These are phyloP conservation scores for Acacia melanoxylon DNA, from an alignment of 306 rosid species.

Conservation along the genomic window DNA sequence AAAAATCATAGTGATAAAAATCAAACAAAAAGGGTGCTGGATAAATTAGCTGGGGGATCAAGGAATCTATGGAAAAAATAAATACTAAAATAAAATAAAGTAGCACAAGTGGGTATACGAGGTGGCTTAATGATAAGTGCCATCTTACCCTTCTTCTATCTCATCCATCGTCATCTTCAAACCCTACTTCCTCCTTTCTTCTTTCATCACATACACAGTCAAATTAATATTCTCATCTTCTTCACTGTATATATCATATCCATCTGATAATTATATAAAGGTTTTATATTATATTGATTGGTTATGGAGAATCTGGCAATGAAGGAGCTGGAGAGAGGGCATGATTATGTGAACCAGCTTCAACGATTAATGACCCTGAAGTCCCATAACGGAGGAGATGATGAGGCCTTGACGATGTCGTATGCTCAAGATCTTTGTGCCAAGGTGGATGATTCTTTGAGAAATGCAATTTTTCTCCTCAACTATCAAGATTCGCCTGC, in stretches of 20 bases:
- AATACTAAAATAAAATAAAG: too few relatives aligned
- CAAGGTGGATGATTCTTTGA: constrained; percentile 42
- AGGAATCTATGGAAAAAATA: too few relatives aligned
- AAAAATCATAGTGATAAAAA: too few relatives aligned
- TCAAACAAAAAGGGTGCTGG: too few relatives aligned
- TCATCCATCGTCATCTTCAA: neutral
- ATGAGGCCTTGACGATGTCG: neutral
- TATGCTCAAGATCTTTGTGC: constrained; percentile 37
- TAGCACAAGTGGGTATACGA: too few relatives aligned
- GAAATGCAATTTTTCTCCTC: constrained; percentile 43
- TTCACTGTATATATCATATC: neutral
- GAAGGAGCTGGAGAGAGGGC: constrained; percentile 51
- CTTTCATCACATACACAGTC: neutral
- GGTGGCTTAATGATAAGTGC: too few relatives aligned
- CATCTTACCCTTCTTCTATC: too few relatives aligned
- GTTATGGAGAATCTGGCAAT: constrained; percentile 28
- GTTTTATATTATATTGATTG: neutral
- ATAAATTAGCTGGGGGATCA: too few relatives aligned
- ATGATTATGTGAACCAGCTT: constrained; percentile 36
- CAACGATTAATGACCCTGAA: neutral
- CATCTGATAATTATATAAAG: too few relatives aligned
- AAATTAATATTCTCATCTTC: neutral
- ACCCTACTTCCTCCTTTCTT: neutral
- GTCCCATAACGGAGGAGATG: neutral
- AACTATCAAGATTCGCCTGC: neutral